These are phyloP conservation scores for Geum urbanum DNA, from an alignment of 306 rosid genomes.

Conservation along the genomic window DNA sequence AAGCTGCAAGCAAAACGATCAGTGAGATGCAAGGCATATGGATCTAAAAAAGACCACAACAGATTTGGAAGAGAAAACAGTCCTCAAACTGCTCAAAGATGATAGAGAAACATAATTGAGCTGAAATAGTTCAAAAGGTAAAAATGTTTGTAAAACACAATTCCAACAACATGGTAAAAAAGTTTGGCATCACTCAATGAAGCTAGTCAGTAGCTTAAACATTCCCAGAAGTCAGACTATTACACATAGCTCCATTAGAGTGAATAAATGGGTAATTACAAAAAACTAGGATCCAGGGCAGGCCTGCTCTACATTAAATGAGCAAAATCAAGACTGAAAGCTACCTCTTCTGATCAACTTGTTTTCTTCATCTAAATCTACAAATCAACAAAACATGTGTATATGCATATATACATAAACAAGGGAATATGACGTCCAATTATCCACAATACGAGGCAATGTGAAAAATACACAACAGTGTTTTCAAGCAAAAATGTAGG, in stretches of 20 bases:
- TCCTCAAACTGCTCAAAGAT: background rate
- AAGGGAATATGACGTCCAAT: background rate
- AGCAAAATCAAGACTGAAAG: background rate
- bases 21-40: background rate
- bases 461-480: background rate
- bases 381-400: background rate
- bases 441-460: background rate
- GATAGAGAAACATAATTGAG: no score
- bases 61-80: background rate
- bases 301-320: background rate
- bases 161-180: background rate
- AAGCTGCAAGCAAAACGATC: constrained; percentile 50
- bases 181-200: background rate
- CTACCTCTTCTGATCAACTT: background rate
- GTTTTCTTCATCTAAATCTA: background rate
- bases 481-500: background rate
- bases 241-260: background rate
- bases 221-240: background rate
- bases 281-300: background rate
- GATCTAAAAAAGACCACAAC: background rate
- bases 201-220: background rate
- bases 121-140: background rate
- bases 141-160: background rate
- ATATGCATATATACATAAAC: background rate
- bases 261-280: background rate